Evolutionary conservation across 2,329 filamentous ascomycete genomes (phyloP).

Genomic region (Sclerotiophoma versabilis): DNA sequence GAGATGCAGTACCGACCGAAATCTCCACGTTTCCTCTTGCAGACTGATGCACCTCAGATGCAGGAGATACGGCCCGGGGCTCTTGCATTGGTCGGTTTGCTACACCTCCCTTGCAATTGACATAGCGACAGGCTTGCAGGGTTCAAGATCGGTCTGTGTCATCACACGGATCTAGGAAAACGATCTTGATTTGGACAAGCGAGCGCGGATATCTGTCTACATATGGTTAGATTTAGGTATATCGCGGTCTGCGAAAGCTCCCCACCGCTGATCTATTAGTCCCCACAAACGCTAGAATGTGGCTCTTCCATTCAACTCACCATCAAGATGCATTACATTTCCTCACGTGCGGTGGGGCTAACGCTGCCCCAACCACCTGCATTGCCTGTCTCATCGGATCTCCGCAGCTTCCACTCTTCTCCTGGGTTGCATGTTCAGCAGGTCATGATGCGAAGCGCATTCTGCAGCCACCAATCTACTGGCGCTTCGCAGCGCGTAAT

Average conservation of each 20-base stretch:
- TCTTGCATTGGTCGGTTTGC: slow-evolving; percentile 30
- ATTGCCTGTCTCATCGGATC: slow-evolving; percentile 2
- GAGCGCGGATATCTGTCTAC: slow-evolving; percentile 9
- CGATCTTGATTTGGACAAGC: slow-evolving; percentile 2
- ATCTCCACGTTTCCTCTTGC: slow-evolving; percentile 33
- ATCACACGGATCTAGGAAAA: slow-evolving; percentile 7
- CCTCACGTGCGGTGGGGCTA: slow-evolving; percentile 9
- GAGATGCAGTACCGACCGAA: no score
- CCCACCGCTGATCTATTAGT: slow-evolving; percentile 13
- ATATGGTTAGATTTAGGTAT: slow-evolving; percentile 8
- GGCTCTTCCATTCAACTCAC: slow-evolving; percentile 17
- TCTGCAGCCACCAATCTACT: slow-evolving; percentile 4
- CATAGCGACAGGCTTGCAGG: slow-evolving; percentile 20
- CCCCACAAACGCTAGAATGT: slow-evolving; percentile 29
- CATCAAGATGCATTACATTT: slow-evolving; percentile 9
- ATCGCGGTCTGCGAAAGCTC: slow-evolving; percentile 6
- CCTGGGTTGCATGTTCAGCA: not conserved
- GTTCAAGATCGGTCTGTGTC: slow-evolving; percentile 18
- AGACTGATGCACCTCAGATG: slow-evolving; percentile 19
- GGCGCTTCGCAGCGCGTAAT: not conserved
- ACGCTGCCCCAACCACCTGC: slow-evolving; percentile 8
- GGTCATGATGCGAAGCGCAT: not conserved
- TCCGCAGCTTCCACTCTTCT: slow-evolving; percentile 1
- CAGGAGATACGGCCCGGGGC: slow-evolving; percentile 23
- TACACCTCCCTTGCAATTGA: slow-evolving; percentile 12